A percentile compares a stretch with the other conserved stretches of the same genome.
phyloP scores from a whole-genome alignment of 768 basidiomycete species.

The Megacollybia marginata region DNA sequence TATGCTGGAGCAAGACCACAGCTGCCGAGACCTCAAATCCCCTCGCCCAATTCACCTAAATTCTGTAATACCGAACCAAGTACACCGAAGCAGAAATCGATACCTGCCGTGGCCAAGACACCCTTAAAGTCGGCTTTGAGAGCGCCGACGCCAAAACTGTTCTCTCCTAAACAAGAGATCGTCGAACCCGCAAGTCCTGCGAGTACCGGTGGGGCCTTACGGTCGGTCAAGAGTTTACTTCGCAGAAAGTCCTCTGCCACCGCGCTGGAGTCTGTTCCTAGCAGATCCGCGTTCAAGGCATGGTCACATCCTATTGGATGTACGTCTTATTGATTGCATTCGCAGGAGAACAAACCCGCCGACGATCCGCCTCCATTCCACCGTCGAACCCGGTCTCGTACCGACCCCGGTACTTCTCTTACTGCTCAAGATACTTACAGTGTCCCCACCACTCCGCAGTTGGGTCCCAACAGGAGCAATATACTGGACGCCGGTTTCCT shows the following conservation, averaged over 20 bases:
- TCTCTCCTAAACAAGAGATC: constrained; percentile 16
- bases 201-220: constrained; percentile 1
- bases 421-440: background rate
- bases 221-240: constrained; percentile 4
- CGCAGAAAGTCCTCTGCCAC: constrained; percentile 4
- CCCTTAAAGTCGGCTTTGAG: constrained; percentile 32
- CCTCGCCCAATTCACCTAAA: constrained; percentile 10
- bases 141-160: constrained; percentile 21
- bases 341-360: background rate
- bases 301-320: background rate
- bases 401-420: constrained; percentile 21
- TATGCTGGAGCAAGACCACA: background rate
- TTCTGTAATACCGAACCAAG: constrained; percentile 4
- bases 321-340: background rate
- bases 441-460: background rate
- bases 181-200: constrained; percentile 8
- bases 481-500: background rate
- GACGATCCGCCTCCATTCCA: background rate
- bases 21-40: background rate
- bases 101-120: constrained; percentile 17
- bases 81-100: constrained; percentile 22
- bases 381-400: constrained; percentile 25
- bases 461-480: background rate
- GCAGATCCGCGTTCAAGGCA: constrained; percentile 1
- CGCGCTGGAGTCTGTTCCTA: background rate